Base-by-base conservation (phyloP, 768 basidiomycete species). In the Leccinum imitatum region DNA sequence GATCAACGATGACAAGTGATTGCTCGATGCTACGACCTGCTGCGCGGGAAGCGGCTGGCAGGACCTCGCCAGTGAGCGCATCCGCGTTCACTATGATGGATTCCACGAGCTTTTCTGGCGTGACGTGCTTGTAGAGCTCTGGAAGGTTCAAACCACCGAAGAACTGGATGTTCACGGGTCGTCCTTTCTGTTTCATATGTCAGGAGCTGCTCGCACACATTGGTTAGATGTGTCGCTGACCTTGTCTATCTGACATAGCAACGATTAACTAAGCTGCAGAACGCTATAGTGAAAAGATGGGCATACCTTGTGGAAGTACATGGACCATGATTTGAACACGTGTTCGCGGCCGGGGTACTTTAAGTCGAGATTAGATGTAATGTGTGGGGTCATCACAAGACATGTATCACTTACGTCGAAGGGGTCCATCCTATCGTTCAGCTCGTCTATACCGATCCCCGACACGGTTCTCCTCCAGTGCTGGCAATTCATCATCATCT, bases 291-390 rank as follows among this genome's bases (percentile, higher is more conserved):
- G 33, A 47, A 35, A 37, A 4, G 53, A 35, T 8, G 23, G 21
- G 61, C 80, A 31, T 54, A 84, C 87, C 77, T 90, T 90, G 71
- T 91, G 89, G 65, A 88, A 90, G 64, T 82, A 90, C 78, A 90
- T 82, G 3, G 88, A 88, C 89, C 89, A 91, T 62, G 82, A 85
- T 55, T 87, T 83, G 63, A 90, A 89, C 7, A 91, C 83, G 1
- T 81, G 79, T 54, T 84, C 79, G 48, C 89, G 83, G 63, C 84
- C 87, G 1, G 87, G 87, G 65, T 85, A 91, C 89, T 91, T 41
- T 59, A 53, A 53, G 46, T 3, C 56, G 30, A 21, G 13, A 48
- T 48, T 6, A 14, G 11, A 13, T 19, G 13, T 59, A 27, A 58
- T 54, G 53, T 30, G 7, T 21, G 53, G 25, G 31, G 6, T n/a